phyloP scores from a whole-genome alignment of 176 grass and related monocot genomes.

The Areca catechu region DNA sequence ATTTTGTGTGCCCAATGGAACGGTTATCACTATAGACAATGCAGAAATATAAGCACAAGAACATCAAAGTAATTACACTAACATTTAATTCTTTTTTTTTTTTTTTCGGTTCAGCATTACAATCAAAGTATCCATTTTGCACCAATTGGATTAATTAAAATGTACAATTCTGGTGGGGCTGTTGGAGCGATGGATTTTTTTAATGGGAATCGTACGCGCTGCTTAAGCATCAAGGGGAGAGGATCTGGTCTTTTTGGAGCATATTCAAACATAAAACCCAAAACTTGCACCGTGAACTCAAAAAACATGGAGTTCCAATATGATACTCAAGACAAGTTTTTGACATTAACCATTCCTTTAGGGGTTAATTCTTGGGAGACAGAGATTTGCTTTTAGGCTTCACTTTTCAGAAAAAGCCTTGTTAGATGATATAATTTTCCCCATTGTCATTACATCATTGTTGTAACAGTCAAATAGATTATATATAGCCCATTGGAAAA shows the following conservation, averaged over 20 bases:
- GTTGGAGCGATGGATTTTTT: conserved; percentile 6
- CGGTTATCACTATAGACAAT: no score
- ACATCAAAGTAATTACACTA: no score
- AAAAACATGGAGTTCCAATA: conserved; percentile 6
- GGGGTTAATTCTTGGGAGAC: conserved; percentile 6
- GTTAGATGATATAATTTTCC: no score
- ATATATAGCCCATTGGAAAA: no score
- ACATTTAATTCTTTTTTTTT: background rate
- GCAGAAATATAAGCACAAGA: no score
- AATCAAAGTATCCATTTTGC: conserved; percentile 16
- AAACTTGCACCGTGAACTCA: conserved; percentile 13
- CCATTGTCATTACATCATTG: no score
- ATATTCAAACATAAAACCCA: conserved; percentile 18
- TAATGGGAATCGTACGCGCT: background rate
- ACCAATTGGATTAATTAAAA: conserved; percentile 20
- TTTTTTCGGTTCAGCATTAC: conserved; percentile 6
- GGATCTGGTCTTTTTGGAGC: conserved; percentile 21
- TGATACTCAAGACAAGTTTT: background rate
- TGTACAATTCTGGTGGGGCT: conserved; percentile 25
- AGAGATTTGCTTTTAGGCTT: background rate
- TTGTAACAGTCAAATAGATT: no score
- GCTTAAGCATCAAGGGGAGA: conserved; percentile 10
- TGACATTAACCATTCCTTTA: conserved; percentile 22
- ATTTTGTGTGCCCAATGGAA: background rate
- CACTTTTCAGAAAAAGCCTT: no score